Conservation (phyloP, 140 eudicot species). For the Oenanthe javanica region DNA sequence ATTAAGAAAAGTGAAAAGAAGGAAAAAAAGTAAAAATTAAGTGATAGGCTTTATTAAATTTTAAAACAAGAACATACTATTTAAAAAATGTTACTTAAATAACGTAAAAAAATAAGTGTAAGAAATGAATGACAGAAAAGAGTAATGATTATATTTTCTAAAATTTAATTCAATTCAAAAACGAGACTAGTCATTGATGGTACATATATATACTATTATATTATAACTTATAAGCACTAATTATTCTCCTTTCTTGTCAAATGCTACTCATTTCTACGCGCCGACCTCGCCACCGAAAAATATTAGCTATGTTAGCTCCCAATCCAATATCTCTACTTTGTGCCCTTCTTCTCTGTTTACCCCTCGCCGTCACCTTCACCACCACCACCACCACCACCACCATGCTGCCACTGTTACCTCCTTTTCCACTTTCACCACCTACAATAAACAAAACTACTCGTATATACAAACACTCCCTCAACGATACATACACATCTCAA, state of each 20-base stretch:
- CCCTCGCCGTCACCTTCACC: slow-evolving; percentile 81
- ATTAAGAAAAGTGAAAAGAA: too few relatives aligned
- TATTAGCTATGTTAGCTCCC: slow-evolving; percentile 34
- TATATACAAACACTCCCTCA: neutral
- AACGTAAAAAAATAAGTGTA: too few relatives aligned
- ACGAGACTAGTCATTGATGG: too few relatives aligned
- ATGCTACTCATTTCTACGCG: neutral
- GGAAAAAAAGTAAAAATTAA: too few relatives aligned
- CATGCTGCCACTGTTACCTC: slow-evolving; percentile 16
- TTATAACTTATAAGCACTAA: too few relatives aligned
- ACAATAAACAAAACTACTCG: neutral
- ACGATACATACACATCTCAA: slow-evolving; percentile 4
- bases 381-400: slow-evolving; percentile 32
- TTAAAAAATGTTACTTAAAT: too few relatives aligned
- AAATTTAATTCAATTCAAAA: too few relatives aligned
- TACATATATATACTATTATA: too few relatives aligned
- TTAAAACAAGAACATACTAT: too few relatives aligned
- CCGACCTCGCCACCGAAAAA: neutral
- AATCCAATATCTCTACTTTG: slow-evolving; percentile 74
- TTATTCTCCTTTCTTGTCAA: neutral
- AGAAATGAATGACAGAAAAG: too few relatives aligned
- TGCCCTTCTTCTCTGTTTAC: slow-evolving; percentile 72
- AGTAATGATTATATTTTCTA: too few relatives aligned
- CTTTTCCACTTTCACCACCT: slow-evolving; percentile 5
- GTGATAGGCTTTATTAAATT: too few relatives aligned